Conservation (phyloP, 768 basidiomycete genomes). For the Auricularia sp. region DNA sequence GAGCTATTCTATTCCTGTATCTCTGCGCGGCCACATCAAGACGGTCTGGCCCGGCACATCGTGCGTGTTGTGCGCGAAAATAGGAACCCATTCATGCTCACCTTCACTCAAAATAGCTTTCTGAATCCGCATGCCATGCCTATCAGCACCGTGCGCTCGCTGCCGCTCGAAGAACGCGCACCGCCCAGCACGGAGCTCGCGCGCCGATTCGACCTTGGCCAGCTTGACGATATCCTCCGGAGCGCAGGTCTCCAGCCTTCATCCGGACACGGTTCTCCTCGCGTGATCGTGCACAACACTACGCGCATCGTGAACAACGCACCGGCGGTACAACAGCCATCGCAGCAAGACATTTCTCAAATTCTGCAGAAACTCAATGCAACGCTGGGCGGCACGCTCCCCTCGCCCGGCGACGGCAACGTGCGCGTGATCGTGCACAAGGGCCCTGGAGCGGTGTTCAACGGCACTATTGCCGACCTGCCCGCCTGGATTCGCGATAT, state of each 20-base stretch:
- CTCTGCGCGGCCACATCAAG: neutral
- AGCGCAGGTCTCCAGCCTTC: neutral
- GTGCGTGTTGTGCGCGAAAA: neutral
- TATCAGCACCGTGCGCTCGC: neutral
- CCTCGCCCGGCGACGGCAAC: neutral
- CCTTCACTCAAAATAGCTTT: neutral
- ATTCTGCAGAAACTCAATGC: neutral
- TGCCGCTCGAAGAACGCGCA: neutral
- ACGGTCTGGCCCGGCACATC: neutral
- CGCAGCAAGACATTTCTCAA: neutral
- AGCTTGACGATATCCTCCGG: neutral
- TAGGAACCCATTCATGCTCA: neutral
- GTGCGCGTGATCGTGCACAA: neutral
- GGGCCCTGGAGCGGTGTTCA: neutral
- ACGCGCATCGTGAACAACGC: neutral
- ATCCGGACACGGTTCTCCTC: neutral
- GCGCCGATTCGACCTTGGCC: neutral
- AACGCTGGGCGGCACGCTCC: neutral
- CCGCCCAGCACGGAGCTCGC: constrained; percentile 10
- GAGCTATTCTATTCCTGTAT: neutral
- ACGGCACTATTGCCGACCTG: neutral
- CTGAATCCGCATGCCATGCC: neutral
- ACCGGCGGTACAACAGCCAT: too few species aligned
- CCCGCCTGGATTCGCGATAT: neutral
- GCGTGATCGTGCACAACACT: neutral